These are phyloP conservation scores for Leccinum variicolor DNA, from an alignment of 768 basidiomycete genomes.

Conservation along the genomic window DNA sequence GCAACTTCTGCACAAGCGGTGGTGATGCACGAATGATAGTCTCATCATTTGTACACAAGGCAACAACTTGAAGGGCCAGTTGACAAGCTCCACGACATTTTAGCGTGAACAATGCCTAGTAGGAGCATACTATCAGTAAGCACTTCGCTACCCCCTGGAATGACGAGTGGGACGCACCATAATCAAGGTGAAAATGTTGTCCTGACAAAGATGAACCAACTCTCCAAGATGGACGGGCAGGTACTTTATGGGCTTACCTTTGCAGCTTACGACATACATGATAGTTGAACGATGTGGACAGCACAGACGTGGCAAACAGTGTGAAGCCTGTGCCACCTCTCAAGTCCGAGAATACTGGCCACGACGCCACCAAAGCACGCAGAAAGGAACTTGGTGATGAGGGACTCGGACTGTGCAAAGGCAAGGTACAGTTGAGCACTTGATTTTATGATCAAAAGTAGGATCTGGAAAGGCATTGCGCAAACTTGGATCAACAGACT, in stretches of 20 bases:
- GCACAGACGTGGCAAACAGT: slow-evolving; percentile 65
- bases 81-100: slow-evolving; percentile 6
- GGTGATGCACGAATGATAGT: no score
- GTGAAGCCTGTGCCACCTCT: slow-evolving; percentile 80
- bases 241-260: slow-evolving; percentile 59
- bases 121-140: background rate
- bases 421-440: no score
- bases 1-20: no score
- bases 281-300: slow-evolving; percentile 65
- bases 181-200: slow-evolving; percentile 91
- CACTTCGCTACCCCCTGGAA: background rate
- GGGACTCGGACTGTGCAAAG: no score
- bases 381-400: slow-evolving; percentile 67
- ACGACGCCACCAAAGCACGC: slow-evolving; percentile 84
- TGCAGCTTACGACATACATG: slow-evolving; percentile 70
- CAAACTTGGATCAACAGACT: no score
- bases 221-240: slow-evolving; percentile 61
- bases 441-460: no score
- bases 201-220: slow-evolving; percentile 80
- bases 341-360: slow-evolving; percentile 85
- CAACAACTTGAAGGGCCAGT: slow-evolving; percentile 14
- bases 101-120: slow-evolving; percentile 49
- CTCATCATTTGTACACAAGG: slow-evolving; percentile 36
- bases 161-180: slow-evolving; percentile 51
- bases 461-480: no score